phyloP scores from a whole-genome alignment of 169 alveolate genomes.

The Eimeria falciformis region DNA sequence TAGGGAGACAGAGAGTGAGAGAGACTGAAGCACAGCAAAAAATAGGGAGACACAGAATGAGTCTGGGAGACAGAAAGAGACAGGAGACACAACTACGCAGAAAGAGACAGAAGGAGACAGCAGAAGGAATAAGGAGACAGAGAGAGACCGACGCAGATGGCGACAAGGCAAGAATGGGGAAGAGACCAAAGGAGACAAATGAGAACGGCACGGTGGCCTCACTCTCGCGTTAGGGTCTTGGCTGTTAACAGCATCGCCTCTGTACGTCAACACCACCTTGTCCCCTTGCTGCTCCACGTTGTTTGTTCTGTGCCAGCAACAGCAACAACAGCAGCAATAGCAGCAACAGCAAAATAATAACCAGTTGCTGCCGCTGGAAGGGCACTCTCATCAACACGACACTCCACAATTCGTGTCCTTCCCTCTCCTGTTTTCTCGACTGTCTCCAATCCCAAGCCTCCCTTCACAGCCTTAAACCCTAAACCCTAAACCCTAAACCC shows the following conservation, averaged over 20 bases:
- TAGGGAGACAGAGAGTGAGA: not conserved
- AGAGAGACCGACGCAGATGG: not conserved
- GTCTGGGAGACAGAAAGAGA: not conserved
- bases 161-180: not conserved
- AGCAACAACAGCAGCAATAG: not conserved
- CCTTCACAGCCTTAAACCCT: not conserved
- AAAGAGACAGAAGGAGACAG: not conserved
- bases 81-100: not conserved
- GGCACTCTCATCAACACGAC: not conserved
- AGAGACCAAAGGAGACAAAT: not conserved
- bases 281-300: slow-evolving; percentile 76
- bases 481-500: not conserved
- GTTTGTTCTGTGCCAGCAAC: slow-evolving; percentile 17
- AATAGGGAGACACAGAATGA: not conserved
- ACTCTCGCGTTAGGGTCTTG: slow-evolving; percentile 71
- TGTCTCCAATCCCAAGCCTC: not conserved
- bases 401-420: too few species aligned
- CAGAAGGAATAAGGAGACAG: not conserved
- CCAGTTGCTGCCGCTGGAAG: not conserved
- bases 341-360: not conserved
- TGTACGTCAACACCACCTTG: slow-evolving; percentile 76
- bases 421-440: not conserved
- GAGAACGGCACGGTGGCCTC: not conserved
- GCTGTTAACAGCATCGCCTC: slow-evolving; percentile 85
- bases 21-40: not conserved